Base-by-base conservation (phyloP, 495 filamentous ascomycete genomes). In the Penicillium robsamsonii region DNA sequence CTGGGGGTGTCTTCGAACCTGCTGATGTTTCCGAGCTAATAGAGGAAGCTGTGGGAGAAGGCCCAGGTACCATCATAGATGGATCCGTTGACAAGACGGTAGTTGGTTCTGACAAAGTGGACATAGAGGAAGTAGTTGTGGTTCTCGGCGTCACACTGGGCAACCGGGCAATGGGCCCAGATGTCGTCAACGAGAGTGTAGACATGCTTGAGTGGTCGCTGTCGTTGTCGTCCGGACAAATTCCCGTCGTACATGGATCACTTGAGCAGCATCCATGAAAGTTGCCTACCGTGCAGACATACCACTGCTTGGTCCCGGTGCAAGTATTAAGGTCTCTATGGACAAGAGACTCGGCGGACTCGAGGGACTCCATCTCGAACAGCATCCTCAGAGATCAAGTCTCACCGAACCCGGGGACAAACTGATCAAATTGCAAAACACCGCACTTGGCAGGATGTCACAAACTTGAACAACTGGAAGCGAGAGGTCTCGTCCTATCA, bases 211-310 rank as follows among this genome's bases (percentile, higher is more conserved):
- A 43, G n/a, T 8, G 1, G 18, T 46, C 48, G 2, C 27, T 30
- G 1, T 40, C 18, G 41, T 58, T 40, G 30, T 68, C 60, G 35
- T 70, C 72, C 9, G 67, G 63, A 64, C 75, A 77, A 8, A 70
- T 41, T 3, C 70, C 72, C 31, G 49, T 50, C 5, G 54, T 62
- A 50, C 75, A 76, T 17, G 75, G 72, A 52, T 76, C 61, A 17
- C 56, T 65, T 12, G 70, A 71, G 45, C 75, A 77, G 56, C 75
- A 77, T 35, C 73, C 75, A n/a, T 33, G 53, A 50, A 63, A 76
- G 37, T 48, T 22, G 0, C 67, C 67, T 42, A 29, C 53, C 6
- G 47, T 59, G 50, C 75, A 75, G 27, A 68, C 60, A 62, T 76
- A 77, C 58, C 57, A 76, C 18, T 24, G 53, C 29, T 62, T 60